Evolutionary conservation across 2,329 filamentous ascomycete genomes (phyloP), one percentile per base, ranked within the genome.

Genomic region (Neofusicoccum kwambonambiense): DNA sequence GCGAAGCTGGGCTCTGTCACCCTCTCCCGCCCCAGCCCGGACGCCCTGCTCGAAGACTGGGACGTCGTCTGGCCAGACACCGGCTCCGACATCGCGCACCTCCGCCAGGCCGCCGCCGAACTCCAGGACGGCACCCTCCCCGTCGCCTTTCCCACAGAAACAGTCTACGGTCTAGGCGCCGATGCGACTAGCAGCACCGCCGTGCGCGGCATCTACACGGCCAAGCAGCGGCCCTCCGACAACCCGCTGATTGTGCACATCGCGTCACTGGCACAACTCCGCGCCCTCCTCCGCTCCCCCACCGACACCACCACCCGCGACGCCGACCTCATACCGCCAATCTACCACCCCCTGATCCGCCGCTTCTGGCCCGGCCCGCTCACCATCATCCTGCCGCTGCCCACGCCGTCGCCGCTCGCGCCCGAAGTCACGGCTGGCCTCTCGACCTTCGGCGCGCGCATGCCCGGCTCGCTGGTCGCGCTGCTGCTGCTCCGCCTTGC

Each of bases 181-280:
- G 95, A 98, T 79, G 95, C 95, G 11, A 98, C 93, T 31, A 87
- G 92, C 71, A 92, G 89, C 72, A 83, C 81, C 27, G 90, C 94
- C 1, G 94, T 98, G 6, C 88, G 85, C 73, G 93, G 93, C n/a
- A 99, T 99, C 69, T 99, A 95, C 77, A 84, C 87, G 22, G 93
- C 92, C 61, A 99, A 99, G 79, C 90, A 92, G 64, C 82, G 95
- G 64, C 95, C 95, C 3, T 90, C 90, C 6, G 95, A 99, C 75
- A 99, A 99, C 76, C 95, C 95, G 17, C 86, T 99, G 65, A 99
- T 99, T 70, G 89, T 97, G 27, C 95, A 99, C 76, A 84, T 98
- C 62, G 89, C 89, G 71, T 95, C 95, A 63, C 78, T 97, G 11
- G 79, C 84, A 22, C 95, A 96, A 85, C 80, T 96, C 64, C 83